phyloP scores from a whole-genome alignment of 192 early-diverging fungal genomes.

The Coemansia sp. region DNA sequence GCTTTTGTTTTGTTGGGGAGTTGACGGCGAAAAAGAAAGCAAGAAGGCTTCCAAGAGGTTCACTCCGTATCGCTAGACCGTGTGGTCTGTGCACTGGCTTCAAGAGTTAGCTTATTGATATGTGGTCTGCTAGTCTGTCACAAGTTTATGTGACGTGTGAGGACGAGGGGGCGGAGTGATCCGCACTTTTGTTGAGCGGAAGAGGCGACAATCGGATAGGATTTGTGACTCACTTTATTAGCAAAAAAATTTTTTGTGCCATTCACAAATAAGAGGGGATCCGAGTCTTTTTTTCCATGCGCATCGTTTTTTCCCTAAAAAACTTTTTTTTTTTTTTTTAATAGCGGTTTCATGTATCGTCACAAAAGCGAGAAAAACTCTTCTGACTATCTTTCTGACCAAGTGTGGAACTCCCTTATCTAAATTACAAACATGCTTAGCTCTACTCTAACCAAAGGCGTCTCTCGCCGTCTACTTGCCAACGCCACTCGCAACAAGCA shows the following conservation, averaged over 20 bases:
- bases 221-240: background rate
- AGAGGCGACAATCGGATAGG: background rate
- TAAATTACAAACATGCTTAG: conserved; percentile 35
- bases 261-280: no score
- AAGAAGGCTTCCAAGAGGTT: no score
- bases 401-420: conserved; percentile 53
- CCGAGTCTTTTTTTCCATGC: no score
- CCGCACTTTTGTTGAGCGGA: background rate
- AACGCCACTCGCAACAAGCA: background rate
- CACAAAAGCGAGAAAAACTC: conserved; percentile 52
- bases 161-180: background rate
- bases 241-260: background rate
- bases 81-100: no score
- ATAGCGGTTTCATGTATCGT: conserved; percentile 29
- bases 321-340: background rate
- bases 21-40: no score
- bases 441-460: conserved; percentile 7
- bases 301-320: background rate
- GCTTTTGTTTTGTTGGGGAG: no score
- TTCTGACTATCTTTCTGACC: conserved; percentile 52
- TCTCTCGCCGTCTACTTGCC: background rate
- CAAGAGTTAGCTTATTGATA: no score
- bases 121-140: no score
- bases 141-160: no score
- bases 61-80: no score